These are phyloP conservation scores for Psilocybe cyanescens DNA, from an alignment of 768 basidiomycete genomes.

Conservation along the genomic window DNA sequence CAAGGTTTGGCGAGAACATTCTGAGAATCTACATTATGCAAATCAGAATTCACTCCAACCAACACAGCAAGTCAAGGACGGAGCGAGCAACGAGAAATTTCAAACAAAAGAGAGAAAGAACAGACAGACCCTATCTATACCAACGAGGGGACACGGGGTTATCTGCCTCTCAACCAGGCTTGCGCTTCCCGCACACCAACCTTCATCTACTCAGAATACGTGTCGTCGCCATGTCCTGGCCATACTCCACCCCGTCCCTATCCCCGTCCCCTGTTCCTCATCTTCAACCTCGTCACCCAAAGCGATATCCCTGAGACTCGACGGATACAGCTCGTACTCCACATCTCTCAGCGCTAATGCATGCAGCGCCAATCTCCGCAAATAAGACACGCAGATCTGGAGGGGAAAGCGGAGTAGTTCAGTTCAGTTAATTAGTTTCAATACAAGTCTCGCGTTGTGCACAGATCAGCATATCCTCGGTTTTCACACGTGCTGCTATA, in stretches of 20 bases:
- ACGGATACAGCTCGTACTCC: conserved; percentile 72
- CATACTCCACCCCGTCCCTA: too few relatives aligned
- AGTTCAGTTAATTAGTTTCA: too few relatives aligned
- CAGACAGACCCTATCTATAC: conserved; percentile 63
- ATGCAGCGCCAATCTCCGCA: conserved; percentile 69
- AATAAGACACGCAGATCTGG: neutral
- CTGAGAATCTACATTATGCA: conserved; percentile 57
- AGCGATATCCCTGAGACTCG: conserved; percentile 57
- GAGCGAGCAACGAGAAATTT: neutral
- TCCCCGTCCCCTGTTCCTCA: conserved; percentile 3
- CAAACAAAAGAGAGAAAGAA: conserved; percentile 6
- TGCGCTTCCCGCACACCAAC: conserved; percentile 70
- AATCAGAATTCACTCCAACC: neutral
- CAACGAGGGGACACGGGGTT: conserved; percentile 51
- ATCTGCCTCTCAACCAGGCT: conserved; percentile 78
- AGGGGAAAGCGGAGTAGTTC: neutral
- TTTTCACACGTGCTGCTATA: neutral
- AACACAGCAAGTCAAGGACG: neutral
- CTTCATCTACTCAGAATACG: conserved; percentile 53
- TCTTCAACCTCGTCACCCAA: conserved; percentile 34
- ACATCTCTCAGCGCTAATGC: conserved; percentile 75
- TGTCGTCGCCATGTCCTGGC: conserved; percentile 35
- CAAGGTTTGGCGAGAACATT: conserved; percentile 61
- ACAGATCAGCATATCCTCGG: neutral
- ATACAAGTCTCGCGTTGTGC: neutral